Conservation (phyloP, 2,329 filamentous ascomycete genomes). For the Proliferodiscus dingleyae region DNA sequence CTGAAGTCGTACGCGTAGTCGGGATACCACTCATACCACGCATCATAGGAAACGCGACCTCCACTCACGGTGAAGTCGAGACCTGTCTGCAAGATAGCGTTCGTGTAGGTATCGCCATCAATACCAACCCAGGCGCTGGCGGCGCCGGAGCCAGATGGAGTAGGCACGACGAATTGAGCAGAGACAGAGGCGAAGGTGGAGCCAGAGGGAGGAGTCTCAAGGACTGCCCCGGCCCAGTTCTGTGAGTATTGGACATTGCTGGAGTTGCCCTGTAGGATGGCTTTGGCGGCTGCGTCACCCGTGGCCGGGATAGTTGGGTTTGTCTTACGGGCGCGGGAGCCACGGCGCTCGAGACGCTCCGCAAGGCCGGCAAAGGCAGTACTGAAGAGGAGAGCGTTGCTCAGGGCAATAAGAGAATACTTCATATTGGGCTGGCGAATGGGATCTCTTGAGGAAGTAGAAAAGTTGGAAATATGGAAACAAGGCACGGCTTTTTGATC, state of each 20-base stretch:
- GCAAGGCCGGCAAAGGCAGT: background rate
- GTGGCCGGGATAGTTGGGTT: background rate
- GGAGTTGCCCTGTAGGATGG: constrained; percentile 15
- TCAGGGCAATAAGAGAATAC: background rate
- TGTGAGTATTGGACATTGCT: constrained; percentile 22
- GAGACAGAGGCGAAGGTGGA: constrained; percentile 33
- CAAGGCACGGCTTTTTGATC: no score
- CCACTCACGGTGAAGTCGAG: constrained; percentile 42
- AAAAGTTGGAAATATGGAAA: background rate
- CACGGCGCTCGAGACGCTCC: background rate
- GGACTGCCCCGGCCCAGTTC: constrained; percentile 38
- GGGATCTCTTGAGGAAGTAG: background rate
- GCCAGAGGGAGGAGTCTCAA: constrained; percentile 24
- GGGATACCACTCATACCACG: constrained; percentile 52
- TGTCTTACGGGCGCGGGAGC: background rate
- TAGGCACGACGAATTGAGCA: constrained; percentile 34
- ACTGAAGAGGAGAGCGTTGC: background rate
- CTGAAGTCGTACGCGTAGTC: constrained; percentile 28
- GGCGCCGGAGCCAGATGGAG: constrained; percentile 11
- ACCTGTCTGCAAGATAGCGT: constrained; percentile 50
- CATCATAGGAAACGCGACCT: constrained; percentile 40
- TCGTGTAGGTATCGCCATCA: constrained; percentile 50
- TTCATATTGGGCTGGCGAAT: background rate
- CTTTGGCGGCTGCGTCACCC: background rate
- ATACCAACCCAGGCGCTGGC: constrained; percentile 40